Base-by-base conservation (phyloP, 257 asterid genomes). In the Solanum chmielewskii region DNA sequence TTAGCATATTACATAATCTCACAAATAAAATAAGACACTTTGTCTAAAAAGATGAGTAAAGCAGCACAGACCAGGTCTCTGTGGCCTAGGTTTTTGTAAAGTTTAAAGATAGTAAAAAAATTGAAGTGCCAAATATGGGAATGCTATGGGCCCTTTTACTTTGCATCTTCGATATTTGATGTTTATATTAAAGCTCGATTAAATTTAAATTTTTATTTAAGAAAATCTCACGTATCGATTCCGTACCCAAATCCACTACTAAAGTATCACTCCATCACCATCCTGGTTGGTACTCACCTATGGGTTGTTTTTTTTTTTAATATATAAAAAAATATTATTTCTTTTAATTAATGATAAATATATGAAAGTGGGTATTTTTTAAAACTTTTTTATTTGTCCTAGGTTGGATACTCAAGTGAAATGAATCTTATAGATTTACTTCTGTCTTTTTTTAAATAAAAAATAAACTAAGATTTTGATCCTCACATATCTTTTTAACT, bases 181-280 rank as follows among this genome's bases (percentile, higher is more conserved):
- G 5, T 49, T 0, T 5, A 0, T 6, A 6, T 52, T 52, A 0
- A 52, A 52, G 1, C 0, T 52, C 0, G 4, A 52, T 18, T 52
- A 52, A 52, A 18, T 18, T 52, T 52, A 0, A 7, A 18, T 18
- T 15, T 52, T n/a, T 9, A 2, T 29, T 45, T 0, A 0, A 2
- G 2, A 16, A 18, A 52, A 0, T 52, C 0, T 18, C 2, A 52
- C 2, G 0, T 2, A 1, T 0, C 0, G 1, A 18, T 0, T 2
- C 0, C 4, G 23, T 52, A 52, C 1, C 0, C 23, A 16, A 52
- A 52, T 52, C 9, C 60, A 52, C 23, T 9, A 52, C 60, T 52
- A 6, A 52, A 52, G 23, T 52, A 49, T 23, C 60, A 16, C 2
- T 52, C 23, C 62, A 16, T 21, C 10, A 52, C 23, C 23, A 16